Percentiles rank a stretch among this genome's conserved stretches.
Conservation (phyloP, 1,284 basidiomycete genomes). For the Phenoliferia sp. region DNA sequence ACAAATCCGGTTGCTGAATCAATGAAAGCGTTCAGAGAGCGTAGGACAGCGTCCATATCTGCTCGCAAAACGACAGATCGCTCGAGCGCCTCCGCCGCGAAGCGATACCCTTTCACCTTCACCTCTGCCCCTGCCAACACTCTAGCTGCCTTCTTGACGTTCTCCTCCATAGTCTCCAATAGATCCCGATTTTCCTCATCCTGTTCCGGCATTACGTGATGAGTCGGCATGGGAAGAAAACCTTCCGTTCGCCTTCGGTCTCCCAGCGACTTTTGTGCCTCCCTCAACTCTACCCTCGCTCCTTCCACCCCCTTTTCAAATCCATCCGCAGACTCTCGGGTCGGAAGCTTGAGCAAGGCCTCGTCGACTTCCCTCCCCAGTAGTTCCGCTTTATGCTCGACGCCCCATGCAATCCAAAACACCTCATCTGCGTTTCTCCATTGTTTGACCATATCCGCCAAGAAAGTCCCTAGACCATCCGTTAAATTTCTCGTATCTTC, state of each 20-base stretch:
- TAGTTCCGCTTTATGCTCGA: not conserved
- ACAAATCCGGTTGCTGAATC: not conserved
- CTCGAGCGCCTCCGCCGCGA: not conserved
- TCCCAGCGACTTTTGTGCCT: not conserved
- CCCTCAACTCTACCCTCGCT: conserved; percentile 1
- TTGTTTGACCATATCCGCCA: conserved; percentile 5
- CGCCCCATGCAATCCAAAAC: conserved; percentile 1
- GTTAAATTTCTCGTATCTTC: conserved; percentile 2
- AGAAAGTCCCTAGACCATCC: conserved; percentile 8
- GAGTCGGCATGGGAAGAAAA: not conserved
- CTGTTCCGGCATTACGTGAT: not conserved
- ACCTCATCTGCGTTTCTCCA: conserved; percentile 16
- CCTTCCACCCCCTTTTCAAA: not conserved
- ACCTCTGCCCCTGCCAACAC: not conserved
- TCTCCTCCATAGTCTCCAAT: not conserved
- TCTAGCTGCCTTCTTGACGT: not conserved
- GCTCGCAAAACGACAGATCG: not conserved
- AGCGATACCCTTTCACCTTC: not conserved
- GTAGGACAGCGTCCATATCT: not conserved
- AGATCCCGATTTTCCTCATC: not conserved
- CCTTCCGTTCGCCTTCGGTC: not conserved
- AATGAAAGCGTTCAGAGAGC: not conserved
- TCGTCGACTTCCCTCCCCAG: conserved; percentile 10
- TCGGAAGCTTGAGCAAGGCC: not conserved
- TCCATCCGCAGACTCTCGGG: not conserved